Evolutionary conservation across 768 basidiomycete species (phyloP).

Genomic region (Collybiopsis luxurians): DNA sequence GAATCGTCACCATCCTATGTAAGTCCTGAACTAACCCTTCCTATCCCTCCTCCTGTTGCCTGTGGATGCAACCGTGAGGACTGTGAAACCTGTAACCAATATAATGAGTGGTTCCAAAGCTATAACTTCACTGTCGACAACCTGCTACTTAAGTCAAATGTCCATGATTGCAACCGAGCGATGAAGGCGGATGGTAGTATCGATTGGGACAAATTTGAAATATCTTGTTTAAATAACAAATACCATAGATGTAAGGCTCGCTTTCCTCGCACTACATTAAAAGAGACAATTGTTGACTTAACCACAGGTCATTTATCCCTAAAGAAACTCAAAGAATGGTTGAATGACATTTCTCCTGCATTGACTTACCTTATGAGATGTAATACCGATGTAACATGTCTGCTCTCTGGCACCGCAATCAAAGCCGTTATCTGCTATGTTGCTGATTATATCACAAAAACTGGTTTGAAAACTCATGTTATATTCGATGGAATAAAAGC

Average conservation of each 20-base stretch:
- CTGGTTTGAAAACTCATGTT: slow-evolving; percentile 18
- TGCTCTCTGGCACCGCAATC: slow-evolving; percentile 23
- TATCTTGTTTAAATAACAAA: slow-evolving; percentile 8
- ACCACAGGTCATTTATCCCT: slow-evolving; percentile 25
- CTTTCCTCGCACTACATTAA: slow-evolving; percentile 31
- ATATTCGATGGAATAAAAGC: slow-evolving; percentile 22
- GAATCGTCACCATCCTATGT: neutral
- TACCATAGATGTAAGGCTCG: slow-evolving; percentile 17
- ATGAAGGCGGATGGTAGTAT: slow-evolving; percentile 4
- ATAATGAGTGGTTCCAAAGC: slow-evolving; percentile 11
- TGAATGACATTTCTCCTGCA: slow-evolving; percentile 31
- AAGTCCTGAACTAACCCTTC: slow-evolving; percentile 23
- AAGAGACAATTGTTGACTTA: slow-evolving; percentile 21
- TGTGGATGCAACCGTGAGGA: neutral
- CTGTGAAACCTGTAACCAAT: slow-evolving; percentile 8
- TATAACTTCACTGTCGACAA: slow-evolving; percentile 16
- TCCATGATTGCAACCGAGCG: slow-evolving; percentile 13
- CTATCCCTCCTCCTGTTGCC: slow-evolving; percentile 17
- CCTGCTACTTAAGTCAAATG: slow-evolving; percentile 14
- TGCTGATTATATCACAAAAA: slow-evolving; percentile 28
- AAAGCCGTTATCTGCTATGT: slow-evolving; percentile 23
- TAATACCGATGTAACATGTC: slow-evolving; percentile 18
- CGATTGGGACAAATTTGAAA: neutral
- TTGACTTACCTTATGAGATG: slow-evolving; percentile 32
- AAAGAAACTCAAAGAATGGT: slow-evolving; percentile 30